phyloP scores from a whole-genome alignment of 208 protist species.

The Leishmania aethiopica region DNA sequence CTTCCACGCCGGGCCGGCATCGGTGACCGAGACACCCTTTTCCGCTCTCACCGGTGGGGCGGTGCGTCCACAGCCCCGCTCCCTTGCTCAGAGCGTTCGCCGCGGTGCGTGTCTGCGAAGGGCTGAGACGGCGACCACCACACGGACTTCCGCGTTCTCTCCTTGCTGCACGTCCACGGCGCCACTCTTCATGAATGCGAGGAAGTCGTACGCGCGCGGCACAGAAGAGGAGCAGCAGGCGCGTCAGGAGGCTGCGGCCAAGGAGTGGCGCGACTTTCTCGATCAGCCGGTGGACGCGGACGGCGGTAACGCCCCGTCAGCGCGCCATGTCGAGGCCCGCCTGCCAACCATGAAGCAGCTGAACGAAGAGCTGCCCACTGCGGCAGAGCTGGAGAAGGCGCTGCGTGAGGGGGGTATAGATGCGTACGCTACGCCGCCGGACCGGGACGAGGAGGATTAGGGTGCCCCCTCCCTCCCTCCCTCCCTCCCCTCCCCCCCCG shows the following conservation, averaged over 20 bases:
- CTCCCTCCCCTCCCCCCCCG: no score
- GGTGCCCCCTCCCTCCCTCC: no score
- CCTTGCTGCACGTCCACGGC: background rate
- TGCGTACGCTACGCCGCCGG: constrained; percentile 25
- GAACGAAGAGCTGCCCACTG: constrained; percentile 66
- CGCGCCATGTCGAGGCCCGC: constrained; percentile 32
- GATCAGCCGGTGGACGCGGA: constrained; percentile 28
- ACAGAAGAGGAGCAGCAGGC: constrained; percentile 30
- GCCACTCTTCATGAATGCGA: constrained; percentile 39
- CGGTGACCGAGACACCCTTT: background rate
- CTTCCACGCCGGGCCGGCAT: background rate
- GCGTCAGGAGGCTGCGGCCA: constrained; percentile 13
- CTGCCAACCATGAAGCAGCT: constrained; percentile 65
- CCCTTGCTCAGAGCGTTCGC: background rate
- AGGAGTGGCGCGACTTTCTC: constrained; percentile 34
- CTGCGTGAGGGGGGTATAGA: constrained; percentile 40
- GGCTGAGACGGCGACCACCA: background rate
- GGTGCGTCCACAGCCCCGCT: background rate
- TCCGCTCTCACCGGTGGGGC: background rate
- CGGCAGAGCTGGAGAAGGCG: constrained; percentile 49
- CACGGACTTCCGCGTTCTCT: background rate
- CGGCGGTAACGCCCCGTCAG: constrained; percentile 24
- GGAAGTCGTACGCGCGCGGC: constrained; percentile 32
- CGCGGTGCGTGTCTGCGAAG: background rate
- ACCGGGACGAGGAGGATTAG: constrained; percentile 38